These are phyloP conservation scores for Globisporangium nodosum DNA, from an alignment of 352 stramenopile genomes.

Conservation along the genomic window DNA sequence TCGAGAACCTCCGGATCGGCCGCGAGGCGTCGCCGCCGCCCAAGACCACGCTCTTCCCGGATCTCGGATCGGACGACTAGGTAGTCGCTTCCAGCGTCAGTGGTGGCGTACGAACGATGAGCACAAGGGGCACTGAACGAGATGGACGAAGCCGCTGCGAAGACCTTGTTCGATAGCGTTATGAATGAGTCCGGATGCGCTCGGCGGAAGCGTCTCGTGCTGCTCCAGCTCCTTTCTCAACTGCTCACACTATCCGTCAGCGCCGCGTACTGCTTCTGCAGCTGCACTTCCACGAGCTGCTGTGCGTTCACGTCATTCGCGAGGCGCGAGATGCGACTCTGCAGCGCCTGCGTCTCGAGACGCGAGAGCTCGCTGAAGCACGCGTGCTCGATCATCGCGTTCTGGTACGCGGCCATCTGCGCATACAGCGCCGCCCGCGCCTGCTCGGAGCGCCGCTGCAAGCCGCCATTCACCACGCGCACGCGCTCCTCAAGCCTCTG, in stretches of 20 bases:
- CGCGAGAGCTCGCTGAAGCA: slow-evolving; percentile 58
- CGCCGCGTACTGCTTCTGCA: slow-evolving; percentile 73
- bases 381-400: slow-evolving; percentile 55
- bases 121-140: too few species aligned
- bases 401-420: slow-evolving; percentile 37
- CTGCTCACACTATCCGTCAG: slow-evolving; percentile 23
- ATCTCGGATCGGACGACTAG: not conserved
- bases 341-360: slow-evolving; percentile 52
- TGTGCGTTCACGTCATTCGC: slow-evolving; percentile 75
- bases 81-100: too few species aligned
- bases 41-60: slow-evolving; percentile 38
- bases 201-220: too few species aligned
- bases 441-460: slow-evolving; percentile 41
- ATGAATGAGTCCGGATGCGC: too few species aligned
- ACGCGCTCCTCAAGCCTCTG: slow-evolving; percentile 74
- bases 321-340: slow-evolving; percentile 53
- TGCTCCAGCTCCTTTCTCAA: not conserved
- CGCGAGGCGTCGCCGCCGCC: slow-evolving; percentile 28
- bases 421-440: slow-evolving; percentile 28
- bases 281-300: slow-evolving; percentile 65
- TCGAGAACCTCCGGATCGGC: slow-evolving; percentile 70
- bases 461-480: slow-evolving; percentile 54
- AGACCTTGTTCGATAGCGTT: too few species aligned
- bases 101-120: too few species aligned
- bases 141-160: too few species aligned